phyloP scores from a whole-genome alignment of 2,329 filamentous ascomycete genomes.

The Rhynchosporium agropyri region DNA sequence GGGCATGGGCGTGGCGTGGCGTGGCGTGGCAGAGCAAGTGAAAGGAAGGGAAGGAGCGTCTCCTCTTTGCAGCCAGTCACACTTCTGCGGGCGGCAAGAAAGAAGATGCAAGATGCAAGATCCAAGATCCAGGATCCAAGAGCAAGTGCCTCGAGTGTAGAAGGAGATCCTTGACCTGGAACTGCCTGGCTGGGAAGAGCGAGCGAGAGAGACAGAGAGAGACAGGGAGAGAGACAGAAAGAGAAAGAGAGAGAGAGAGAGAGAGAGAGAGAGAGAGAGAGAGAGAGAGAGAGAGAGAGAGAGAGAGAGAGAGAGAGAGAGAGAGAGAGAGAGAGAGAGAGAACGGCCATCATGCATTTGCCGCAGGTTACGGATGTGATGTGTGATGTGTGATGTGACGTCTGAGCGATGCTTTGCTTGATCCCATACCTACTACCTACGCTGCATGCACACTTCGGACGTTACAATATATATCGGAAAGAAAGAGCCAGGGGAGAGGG shows the following conservation, averaged over 20 bases:
- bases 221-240: no score
- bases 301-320: not conserved
- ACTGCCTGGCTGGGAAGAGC: constrained; percentile 4
- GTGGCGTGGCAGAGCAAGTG: no score
- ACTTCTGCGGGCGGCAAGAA: not conserved
- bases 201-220: no score
- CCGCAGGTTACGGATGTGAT: constrained; percentile 16
- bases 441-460: constrained; percentile 21
- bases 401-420: constrained; percentile 26
- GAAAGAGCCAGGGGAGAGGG: not conserved
- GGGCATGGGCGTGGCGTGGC: no score
- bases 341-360: constrained; percentile 3
- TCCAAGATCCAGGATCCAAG: no score
- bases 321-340: no score
- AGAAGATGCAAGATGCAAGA: not conserved
- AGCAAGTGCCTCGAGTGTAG: no score
- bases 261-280: no score
- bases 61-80: constrained; percentile 6
- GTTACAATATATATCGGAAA: no score
- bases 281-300: no score
- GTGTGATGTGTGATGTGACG: constrained; percentile 5
- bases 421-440: not conserved
- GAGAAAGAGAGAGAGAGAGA: no score
- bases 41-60: not conserved
- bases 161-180: no score